Evolutionary conservation across 345 rosid species (phyloP), one percentile per base, ranked within the genome.

Genomic region (Clausena lansium): DNA sequence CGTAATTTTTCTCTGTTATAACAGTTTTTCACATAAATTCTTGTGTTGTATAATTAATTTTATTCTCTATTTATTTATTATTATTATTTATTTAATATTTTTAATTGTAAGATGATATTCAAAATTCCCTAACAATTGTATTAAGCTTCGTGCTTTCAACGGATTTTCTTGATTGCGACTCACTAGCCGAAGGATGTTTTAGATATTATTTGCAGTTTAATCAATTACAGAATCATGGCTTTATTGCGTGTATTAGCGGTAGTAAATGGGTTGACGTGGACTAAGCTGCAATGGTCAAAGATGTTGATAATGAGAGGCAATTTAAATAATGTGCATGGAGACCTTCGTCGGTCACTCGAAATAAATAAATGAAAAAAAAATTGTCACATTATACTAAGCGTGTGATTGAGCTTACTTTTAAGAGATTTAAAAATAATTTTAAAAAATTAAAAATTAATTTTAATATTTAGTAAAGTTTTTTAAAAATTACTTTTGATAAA

Each of bases 341-440:
- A 58, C 61, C 60, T 55, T 22, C 24, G 4, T 22, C 24, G 2
- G 0, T 45, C 50, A 13, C 50, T 45, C 50, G 4, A 3, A 0
- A 55, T 19, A 55, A 55, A 55, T 22, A 55, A 55, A 22, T 17
- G 9, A 55, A 41, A 11, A 10, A 50, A 50, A 15, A 15, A 50
- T 15, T 50, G 2, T 14, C 4, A 50, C 7, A 50, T 50, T 13
- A 50, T 50, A 15, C 55, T 50, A 50, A 4, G 6, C 55, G 0
- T 50, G 15, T 0, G 20, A 50, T 6, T 0, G 5, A 13, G 2
- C 1, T 41, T 11, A 41, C 0, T 41, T 41, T 41, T 41, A 0
- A 0, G 14, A 41, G 4, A 11, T 0, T 41, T 9, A 39, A 41
- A 41, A 41, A 3, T 41, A 41, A 41, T 41, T 41, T 41, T 39